These are phyloP conservation scores for Dactylellina leptospora DNA, from an alignment of 2,329 filamentous ascomycete species.

Conservation along the genomic window DNA sequence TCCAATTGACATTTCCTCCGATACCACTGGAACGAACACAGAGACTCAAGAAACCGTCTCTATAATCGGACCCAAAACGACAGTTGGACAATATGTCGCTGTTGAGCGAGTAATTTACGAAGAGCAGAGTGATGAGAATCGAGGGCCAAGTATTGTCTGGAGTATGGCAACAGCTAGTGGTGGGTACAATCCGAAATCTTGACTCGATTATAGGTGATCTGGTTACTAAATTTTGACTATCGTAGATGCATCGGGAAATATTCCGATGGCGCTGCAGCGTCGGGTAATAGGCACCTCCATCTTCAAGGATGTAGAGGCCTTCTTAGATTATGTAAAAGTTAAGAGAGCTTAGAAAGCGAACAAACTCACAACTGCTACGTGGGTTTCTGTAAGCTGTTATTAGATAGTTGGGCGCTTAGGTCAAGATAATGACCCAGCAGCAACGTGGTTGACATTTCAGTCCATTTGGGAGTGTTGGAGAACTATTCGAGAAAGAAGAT, in stretches of 20 bases:
- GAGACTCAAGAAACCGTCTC: conserved; percentile 13
- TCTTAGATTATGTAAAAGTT: conserved; percentile 30
- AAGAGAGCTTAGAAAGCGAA: conserved; percentile 19
- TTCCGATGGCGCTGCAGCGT: conserved; percentile 34
- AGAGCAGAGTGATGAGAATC: conserved; percentile 5
- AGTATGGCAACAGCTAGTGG: conserved; percentile 48
- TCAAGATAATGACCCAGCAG: background rate
- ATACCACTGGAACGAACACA: conserved; percentile 20
- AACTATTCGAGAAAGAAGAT: too few relatives aligned
- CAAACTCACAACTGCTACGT: too few relatives aligned
- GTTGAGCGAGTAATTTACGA: conserved; percentile 38
- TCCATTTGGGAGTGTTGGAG: too few relatives aligned
- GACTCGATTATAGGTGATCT: background rate
- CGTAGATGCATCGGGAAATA: conserved; percentile 34
- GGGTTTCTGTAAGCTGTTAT: background rate
- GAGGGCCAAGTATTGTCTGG: conserved; percentile 25
- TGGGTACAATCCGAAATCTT: too few relatives aligned
- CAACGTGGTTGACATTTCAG: background rate
- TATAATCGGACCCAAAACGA: conserved; percentile 25
- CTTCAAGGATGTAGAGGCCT: conserved; percentile 46
- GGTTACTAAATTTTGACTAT: too few relatives aligned
- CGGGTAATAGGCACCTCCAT: conserved; percentile 25
- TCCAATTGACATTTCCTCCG: conserved; percentile 18
- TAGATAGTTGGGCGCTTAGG: background rate
- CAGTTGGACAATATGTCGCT: conserved; percentile 35